Evolutionary conservation across 768 basidiomycete species (phyloP), one percentile per base, ranked within the genome.

Genomic region (Amanita inopinata): DNA sequence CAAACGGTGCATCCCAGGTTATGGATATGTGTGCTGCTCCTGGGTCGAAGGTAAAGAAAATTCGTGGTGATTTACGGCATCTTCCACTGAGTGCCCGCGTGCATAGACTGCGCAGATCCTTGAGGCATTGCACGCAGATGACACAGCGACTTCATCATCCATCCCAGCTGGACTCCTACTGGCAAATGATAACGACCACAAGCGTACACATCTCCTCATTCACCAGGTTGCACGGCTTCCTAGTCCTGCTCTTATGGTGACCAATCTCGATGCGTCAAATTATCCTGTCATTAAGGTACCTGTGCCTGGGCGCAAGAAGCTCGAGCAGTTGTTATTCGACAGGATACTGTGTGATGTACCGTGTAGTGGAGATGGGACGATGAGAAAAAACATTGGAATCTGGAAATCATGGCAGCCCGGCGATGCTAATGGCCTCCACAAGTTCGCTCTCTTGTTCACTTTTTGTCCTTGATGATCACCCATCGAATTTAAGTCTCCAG

Each of bases 21-120:
- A 79, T 98, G 53, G 96, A 99, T 60, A 91, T 94, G 88, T 99
- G 96, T 57, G 96, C 96, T 12, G 94, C 96, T 1, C 96, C 96
- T 0, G 96, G 96, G 4, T 96, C 92, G 17, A 99, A 99, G 69
- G 88, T 86, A 50, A 23, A 56, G 46, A 8, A 27, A 19, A 22
- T 17, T 5, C 25, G 37, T 39, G n/a, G 35, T 15, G 12, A 24
- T 43, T 23, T 39, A 33, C 17, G 27, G 10, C 23, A 8, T 39
- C 25, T 37, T 33, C 11, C 2, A 31, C 30, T 39, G 33, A 1
- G 38, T 15, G 47, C 32, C 27, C 22, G 36, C n/a, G n/a, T n/a
- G 30, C 45, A 35, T 54, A 89, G 84, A 96, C 94, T 5, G 89
- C 92, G 6, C 96, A 99, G 66, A 73, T 99, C 33, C 78, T 99